phyloP scores from a whole-genome alignment of 768 basidiomycete genomes.

The Amanita polypyramis region DNA sequence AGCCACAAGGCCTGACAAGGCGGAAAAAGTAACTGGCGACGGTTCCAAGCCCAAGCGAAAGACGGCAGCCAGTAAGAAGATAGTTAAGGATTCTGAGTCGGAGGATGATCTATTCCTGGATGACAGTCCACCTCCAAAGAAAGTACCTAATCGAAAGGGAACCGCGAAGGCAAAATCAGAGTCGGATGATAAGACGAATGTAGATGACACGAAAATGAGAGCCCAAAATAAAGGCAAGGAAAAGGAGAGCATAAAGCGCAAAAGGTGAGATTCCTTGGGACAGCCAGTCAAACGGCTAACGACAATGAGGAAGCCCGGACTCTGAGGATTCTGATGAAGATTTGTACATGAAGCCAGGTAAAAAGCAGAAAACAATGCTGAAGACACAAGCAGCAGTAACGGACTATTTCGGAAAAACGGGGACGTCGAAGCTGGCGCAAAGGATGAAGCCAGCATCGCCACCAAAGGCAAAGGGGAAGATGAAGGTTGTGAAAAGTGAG shows the following conservation, averaged over 20 bases:
- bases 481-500: conserved; percentile 24
- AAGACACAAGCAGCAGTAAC: conserved; percentile 31
- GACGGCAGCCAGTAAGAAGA: conserved; percentile 12
- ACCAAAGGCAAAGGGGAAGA: conserved; percentile 35
- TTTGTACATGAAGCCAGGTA: conserved; percentile 30
- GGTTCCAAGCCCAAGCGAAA: conserved; percentile 9
- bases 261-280: conserved; percentile 35
- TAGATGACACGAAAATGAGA: conserved; percentile 13
- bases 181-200: conserved; percentile 21
- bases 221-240: conserved; percentile 18
- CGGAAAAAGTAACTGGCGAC: conserved; percentile 10
- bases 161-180: conserved; percentile 14
- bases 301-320: conserved; percentile 18
- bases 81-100: conserved; percentile 9
- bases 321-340: conserved; percentile 32
- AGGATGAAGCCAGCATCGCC: conserved; percentile 51
- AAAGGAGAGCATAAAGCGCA: conserved; percentile 41
- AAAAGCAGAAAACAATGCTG: conserved; percentile 35
- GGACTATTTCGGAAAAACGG: conserved; percentile 49
- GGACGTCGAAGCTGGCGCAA: conserved; percentile 42
- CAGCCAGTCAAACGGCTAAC: not conserved
- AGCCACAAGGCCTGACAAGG: conserved; percentile 12
- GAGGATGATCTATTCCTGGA: conserved; percentile 10
- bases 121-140: conserved; percentile 8
- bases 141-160: conserved; percentile 20